Evolutionary conservation across 768 basidiomycete genomes (phyloP).

Genomic region (Mycena sanguinolenta): DNA sequence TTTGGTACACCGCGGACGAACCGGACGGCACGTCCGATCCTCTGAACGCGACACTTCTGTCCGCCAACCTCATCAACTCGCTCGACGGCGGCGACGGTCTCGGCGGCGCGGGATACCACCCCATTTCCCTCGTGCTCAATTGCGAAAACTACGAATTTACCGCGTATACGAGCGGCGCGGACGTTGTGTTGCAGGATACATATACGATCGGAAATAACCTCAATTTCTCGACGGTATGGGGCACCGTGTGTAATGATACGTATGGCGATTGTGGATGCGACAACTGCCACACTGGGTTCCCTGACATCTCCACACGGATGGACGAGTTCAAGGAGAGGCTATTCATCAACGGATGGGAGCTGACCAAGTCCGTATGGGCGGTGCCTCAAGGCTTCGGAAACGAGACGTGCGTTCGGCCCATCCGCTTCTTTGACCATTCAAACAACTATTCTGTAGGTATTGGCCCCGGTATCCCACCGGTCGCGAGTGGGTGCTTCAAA

Average conservation of each 20-base stretch:
- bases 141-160: slow-evolving; percentile 77
- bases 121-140: slow-evolving; percentile 74
- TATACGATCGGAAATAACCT: slow-evolving; percentile 74
- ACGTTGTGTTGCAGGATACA: slow-evolving; percentile 79
- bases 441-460: slow-evolving; percentile 49
- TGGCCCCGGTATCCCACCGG: slow-evolving; percentile 79
- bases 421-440: not conserved
- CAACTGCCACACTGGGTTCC: slow-evolving; percentile 77
- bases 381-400: slow-evolving; percentile 86
- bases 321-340: slow-evolving; percentile 73
- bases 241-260: slow-evolving; percentile 68
- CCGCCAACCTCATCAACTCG: slow-evolving; percentile 70
- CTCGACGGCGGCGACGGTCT: slow-evolving; percentile 66
- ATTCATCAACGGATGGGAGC: slow-evolving; percentile 75
- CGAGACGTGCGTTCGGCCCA: slow-evolving; percentile 53
- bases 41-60: slow-evolving; percentile 65
- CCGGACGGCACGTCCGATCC: slow-evolving; percentile 74
- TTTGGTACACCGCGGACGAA: slow-evolving; percentile 81
- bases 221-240: slow-evolving; percentile 72
- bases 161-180: slow-evolving; percentile 71
- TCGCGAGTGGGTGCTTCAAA: slow-evolving; percentile 76
- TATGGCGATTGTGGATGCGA: slow-evolving; percentile 83
- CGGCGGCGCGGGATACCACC: slow-evolving; percentile 72
- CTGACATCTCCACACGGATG: slow-evolving; percentile 77
- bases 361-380: slow-evolving; percentile 80